A percentile compares a stretch with the other conserved stretches of the same genome.
Evolutionary conservation across 495 filamentous ascomycete species (phyloP).

Genomic region (Tuber magnatum): DNA sequence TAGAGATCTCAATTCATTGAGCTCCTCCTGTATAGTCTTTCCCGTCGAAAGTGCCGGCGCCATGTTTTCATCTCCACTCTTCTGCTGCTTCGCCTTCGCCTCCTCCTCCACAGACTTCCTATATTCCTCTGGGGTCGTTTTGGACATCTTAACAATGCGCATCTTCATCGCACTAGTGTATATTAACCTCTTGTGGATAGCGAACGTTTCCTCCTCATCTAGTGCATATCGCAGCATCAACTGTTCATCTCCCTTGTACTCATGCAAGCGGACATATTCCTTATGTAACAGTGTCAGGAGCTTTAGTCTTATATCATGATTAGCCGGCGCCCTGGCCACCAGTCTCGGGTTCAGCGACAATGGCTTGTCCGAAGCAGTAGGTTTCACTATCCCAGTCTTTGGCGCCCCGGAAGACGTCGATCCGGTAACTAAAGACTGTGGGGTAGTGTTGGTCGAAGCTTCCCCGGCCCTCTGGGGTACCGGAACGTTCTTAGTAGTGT

Average conservation of each 20-base stretch:
- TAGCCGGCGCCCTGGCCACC: conserved; percentile 61
- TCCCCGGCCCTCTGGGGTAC: too few species aligned
- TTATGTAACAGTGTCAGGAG: conserved; percentile 68
- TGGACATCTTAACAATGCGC: conserved; percentile 63
- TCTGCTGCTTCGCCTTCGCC: conserved; percentile 34
- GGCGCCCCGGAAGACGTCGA: conserved; percentile 2
- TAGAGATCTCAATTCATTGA: conserved; percentile 55
- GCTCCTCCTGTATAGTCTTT: conserved; percentile 59
- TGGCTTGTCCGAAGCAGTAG: conserved; percentile 41
- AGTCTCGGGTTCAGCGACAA: conserved; percentile 70
- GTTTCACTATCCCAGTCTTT: conserved; percentile 23
- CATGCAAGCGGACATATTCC: conserved; percentile 65
- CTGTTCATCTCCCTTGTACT: conserved; percentile 53
- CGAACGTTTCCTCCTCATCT: conserved; percentile 75
- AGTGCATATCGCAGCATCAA: conserved; percentile 70
- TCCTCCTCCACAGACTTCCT: conserved; percentile 44
- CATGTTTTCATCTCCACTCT: conserved; percentile 31
- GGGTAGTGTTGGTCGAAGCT: conserved; percentile 2
- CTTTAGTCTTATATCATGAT: conserved; percentile 58
- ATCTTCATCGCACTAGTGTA: conserved; percentile 78
- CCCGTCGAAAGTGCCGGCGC: conserved; percentile 53
- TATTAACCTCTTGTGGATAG: conserved; percentile 56
- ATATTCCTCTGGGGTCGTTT: conserved; percentile 65
- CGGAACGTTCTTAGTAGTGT: neutral
- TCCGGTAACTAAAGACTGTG: neutral